Conservation (phyloP, 164 flowering plant genomes). For the Saururus chinensis region DNA sequence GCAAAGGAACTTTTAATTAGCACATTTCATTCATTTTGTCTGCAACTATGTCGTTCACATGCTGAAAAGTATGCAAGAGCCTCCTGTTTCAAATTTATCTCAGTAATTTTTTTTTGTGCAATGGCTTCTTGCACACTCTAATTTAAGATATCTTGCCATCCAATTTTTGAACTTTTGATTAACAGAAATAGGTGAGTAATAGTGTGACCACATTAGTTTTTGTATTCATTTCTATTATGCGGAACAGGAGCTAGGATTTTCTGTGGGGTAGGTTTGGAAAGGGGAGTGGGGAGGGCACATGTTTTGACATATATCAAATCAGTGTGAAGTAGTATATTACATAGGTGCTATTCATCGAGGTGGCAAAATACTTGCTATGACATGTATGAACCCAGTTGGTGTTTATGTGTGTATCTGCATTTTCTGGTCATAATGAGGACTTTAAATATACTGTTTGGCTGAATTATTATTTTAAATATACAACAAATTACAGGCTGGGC, state of each 20-base stretch:
- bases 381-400: neutral
- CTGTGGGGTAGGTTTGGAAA: neutral
- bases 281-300: neutral
- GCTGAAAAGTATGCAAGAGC: constrained; percentile 72
- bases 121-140: neutral
- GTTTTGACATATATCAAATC: neutral
- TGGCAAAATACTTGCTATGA: neutral
- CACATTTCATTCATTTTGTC: constrained; percentile 91
- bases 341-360: neutral
- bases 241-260: neutral
- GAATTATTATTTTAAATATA: too few relatives aligned
- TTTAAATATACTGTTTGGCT: neutral
- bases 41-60: constrained; percentile 88
- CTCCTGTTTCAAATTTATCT: neutral
- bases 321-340: neutral
- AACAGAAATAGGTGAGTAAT: neutral
- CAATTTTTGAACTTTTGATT: neutral
- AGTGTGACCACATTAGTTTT: neutral
- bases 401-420: neutral
- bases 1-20: constrained; percentile 80
- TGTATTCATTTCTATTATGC: neutral
- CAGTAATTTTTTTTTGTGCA: neutral
- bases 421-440: neutral
- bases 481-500: constrained; percentile 40
- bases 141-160: neutral